Percentiles rank a stretch among this genome's conserved stretches.
Evolutionary conservation across 139 green algal genomes (phyloP).

Genomic region (Desmodesmus armatus): DNA sequence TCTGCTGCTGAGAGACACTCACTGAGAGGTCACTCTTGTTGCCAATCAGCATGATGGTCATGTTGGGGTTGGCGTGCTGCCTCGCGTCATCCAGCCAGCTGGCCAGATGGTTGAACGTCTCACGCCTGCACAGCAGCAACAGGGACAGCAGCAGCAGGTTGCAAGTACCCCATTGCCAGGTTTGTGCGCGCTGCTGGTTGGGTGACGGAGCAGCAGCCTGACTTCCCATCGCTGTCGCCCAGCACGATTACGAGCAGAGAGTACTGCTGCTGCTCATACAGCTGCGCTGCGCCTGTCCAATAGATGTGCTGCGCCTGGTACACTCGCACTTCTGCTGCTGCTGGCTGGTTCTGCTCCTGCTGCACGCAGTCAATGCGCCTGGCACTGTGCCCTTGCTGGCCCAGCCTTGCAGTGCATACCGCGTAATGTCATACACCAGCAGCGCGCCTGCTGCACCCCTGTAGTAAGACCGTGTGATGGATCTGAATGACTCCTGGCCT

Average conservation of each 20-base stretch:
- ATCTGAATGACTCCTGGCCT: conserved; percentile 97
- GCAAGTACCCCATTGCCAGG: no score
- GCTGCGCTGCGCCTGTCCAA: no score
- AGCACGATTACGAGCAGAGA: no score
- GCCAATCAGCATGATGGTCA: conserved; percentile 99
- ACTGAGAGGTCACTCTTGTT: conserved; percentile 98
- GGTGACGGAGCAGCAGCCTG: no score
- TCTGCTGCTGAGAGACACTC: conserved; percentile 35
- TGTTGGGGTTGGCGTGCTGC: conserved; percentile 99
- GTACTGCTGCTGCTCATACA: neutral
- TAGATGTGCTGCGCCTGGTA: no score
- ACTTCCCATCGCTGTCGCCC: no score
- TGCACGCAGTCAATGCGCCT: neutral
- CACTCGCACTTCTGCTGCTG: neutral
- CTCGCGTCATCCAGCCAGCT: conserved; percentile 98
- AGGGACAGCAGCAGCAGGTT: no score
- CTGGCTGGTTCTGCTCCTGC: conserved; percentile 5
- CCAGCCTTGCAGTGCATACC: conserved; percentile 41
- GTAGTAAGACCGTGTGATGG: conserved; percentile 99
- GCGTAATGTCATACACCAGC: conserved; percentile 99
- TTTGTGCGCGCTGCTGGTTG: no score
- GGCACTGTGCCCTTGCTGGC: neutral
- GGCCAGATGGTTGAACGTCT: conserved; percentile 98
- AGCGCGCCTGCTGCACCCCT: conserved; percentile 97
- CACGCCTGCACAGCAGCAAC: conserved; percentile 87